Evolutionary conservation across 495 filamentous ascomycete species (phyloP).

Genomic region (Tuber borchii): DNA sequence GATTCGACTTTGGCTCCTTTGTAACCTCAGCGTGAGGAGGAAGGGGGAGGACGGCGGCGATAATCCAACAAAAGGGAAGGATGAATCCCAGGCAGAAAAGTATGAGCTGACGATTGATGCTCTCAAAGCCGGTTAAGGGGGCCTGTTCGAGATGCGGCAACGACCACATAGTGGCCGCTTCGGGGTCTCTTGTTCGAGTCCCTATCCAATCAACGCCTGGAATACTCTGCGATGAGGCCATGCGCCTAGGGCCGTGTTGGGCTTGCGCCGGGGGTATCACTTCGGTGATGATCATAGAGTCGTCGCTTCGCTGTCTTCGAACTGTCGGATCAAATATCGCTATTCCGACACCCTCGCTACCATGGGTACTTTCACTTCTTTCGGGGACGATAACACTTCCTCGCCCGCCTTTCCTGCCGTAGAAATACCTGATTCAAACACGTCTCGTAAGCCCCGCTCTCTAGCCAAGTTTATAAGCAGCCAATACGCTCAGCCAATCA

Average conservation of each 20-base stretch:
- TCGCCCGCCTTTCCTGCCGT: conserved; percentile 35
- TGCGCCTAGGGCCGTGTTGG: conserved; percentile 17
- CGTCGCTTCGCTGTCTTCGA: conserved; percentile 21
- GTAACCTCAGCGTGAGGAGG: conserved; percentile 48
- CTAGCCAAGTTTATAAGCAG: not conserved
- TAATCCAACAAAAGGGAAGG: conserved; percentile 80
- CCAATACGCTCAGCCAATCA: conserved; percentile 6
- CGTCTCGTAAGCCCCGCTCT: conserved; percentile 13
- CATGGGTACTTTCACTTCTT: not conserved
- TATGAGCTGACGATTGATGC: conserved; percentile 57
- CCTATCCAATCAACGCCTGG: conserved; percentile 32
- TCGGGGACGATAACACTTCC: conserved; percentile 33
- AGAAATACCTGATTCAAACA: conserved; percentile 30
- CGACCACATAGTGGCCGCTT: conserved; percentile 35
- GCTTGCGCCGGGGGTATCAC: conserved; percentile 20
- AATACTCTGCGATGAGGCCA: conserved; percentile 28
- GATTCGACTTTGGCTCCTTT: conserved; percentile 31
- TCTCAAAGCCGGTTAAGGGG: conserved; percentile 30
- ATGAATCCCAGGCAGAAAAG: conserved; percentile 85
- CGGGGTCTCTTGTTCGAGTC: conserved; percentile 26
- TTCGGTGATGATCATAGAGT: conserved; percentile 35
- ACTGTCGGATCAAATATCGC: conserved; percentile 13
- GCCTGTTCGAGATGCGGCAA: conserved; percentile 33
- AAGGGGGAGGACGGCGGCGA: conserved; percentile 74
- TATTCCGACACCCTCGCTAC: conserved; percentile 11